A percentile compares a stretch with the other conserved stretches of the same genome.
phyloP scores from a whole-genome alignment of 768 basidiomycete species.

The Boletus vermiculosoides region DNA sequence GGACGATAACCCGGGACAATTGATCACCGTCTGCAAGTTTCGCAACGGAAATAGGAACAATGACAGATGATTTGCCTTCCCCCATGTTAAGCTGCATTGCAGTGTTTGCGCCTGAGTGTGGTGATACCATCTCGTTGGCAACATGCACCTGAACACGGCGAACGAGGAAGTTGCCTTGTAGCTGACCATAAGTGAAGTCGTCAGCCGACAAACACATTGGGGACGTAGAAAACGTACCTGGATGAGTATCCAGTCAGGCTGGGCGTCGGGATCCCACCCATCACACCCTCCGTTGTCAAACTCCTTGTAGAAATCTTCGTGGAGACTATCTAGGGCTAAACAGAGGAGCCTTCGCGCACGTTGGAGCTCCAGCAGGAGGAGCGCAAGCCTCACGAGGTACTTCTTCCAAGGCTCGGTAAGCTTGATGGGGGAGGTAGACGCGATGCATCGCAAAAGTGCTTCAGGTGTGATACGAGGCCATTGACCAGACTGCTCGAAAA shows the following conservation, averaged over 20 bases:
- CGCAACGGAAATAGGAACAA: constrained; percentile 43
- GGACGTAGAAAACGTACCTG: constrained; percentile 30
- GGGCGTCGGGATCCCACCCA: constrained; percentile 14
- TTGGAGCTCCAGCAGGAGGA: constrained; percentile 32
- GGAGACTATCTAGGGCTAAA: constrained; percentile 14
- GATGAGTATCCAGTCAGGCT: constrained; percentile 44
- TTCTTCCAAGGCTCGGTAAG: constrained; percentile 28
- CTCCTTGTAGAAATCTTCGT: constrained; percentile 32
- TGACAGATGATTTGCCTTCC: constrained; percentile 48
- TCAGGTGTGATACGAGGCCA: constrained; percentile 38
- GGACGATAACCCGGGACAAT: constrained; percentile 46
- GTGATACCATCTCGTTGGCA: constrained; percentile 45
- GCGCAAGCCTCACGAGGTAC: constrained; percentile 27
- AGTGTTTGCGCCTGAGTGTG: constrained; percentile 34
- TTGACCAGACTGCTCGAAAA: constrained; percentile 22
- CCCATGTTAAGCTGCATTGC: constrained; percentile 56
- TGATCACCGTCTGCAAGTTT: constrained; percentile 42
- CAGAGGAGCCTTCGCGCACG: constrained; percentile 34
- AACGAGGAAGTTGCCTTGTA: constrained; percentile 42
- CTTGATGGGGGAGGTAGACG: constrained; percentile 13
- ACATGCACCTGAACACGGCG: constrained; percentile 41
- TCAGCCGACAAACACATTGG: background rate
- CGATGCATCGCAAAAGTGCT: constrained; percentile 28
- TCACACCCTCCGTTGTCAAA: constrained; percentile 19
- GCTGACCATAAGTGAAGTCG: constrained; percentile 28